Base-by-base conservation (phyloP, 2,329 filamentous ascomycete genomes). In the Sclerotinia trifoliorum region DNA sequence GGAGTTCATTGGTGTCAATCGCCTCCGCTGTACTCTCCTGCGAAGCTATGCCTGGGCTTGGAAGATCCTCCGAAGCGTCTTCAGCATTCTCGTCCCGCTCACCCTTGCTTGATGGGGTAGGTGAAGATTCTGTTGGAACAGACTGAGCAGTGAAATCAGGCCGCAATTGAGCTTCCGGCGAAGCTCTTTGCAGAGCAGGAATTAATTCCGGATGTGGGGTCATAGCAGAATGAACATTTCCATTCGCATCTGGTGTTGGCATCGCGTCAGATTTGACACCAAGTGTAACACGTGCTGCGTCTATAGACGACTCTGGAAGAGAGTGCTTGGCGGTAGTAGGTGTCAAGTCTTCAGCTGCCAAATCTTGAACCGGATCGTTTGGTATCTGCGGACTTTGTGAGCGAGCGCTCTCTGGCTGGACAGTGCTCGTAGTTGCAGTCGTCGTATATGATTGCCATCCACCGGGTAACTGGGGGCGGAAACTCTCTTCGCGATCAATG, bases 91-190 rank as follows among this genome's bases (percentile, higher is more conserved):
- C 24, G 21, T 13, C 21, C 29, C n/a, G 19, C 13, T 0, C 8
- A 68, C 85, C 81, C 68, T 84, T 84, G 3, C 78, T 77, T 35
- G 80, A 80, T 21, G 83, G 82, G 6, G 81, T 83, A 8, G 84
- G 82, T 3, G 80, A 77, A 52, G 78, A 77, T 24, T 77, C 49
- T 69, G 73, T n/a, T 74, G 70, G 65, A 74, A 77, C 17, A 77
- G 78, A 42, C 74, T 76, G 55, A 75, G 77, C 42, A 39, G 71
- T 60, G 51, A 54, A 55, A 66, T 73, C 71, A 51, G 75, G 71
- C 35, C 69, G 73, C 13, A 73, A 46, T 71, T 75, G 74, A 15
- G 62, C 72, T 58, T 74, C 73, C 2, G 66, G 51, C 24, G 71
- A 69, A 15, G 68, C 72, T 52, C 71, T 70, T 49, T 74, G 71